Percentiles rank a stretch among this genome's conserved stretches.
These are phyloP conservation scores for Oryza punctata DNA, from an alignment of 176 grass and related monocot genomes.

Conservation along the genomic window DNA sequence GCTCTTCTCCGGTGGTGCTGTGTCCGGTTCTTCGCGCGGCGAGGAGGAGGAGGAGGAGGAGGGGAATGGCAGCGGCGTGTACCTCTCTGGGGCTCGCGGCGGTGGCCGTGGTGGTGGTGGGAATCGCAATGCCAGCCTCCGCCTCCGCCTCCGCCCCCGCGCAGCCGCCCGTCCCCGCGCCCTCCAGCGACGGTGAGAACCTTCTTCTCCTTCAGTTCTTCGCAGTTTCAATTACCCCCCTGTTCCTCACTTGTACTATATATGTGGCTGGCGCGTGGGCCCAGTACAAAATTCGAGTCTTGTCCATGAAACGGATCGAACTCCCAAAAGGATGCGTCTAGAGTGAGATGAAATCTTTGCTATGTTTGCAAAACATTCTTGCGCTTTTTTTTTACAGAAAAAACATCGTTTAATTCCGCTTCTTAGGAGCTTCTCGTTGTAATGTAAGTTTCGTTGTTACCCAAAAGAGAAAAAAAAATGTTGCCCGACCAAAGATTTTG, in stretches of 20 bases:
- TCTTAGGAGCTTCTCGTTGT: no score
- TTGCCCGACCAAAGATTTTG: no score
- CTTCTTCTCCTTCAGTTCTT: no score
- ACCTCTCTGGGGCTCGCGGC: slow-evolving; percentile 22
- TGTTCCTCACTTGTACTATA: neutral
- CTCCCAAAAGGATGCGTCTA: no score
- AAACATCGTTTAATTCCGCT: no score
- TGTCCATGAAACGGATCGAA: neutral
- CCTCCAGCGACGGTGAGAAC: slow-evolving; percentile 36
- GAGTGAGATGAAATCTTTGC: neutral
- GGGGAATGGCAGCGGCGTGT: slow-evolving; percentile 16
- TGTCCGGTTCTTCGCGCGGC: neutral
- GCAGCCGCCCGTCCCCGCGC: slow-evolving; percentile 29
- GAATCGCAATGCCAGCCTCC: slow-evolving; percentile 30
- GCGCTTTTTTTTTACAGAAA: no score
- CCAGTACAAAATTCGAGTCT: neutral
- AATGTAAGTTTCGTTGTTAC: no score
- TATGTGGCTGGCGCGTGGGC: neutral
- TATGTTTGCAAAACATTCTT: no score
- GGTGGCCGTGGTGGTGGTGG: slow-evolving; percentile 35
- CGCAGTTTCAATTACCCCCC: neutral
- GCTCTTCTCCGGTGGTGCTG: neutral
- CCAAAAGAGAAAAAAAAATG: no score
- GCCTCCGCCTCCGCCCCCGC: neutral
- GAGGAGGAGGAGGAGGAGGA: no score